phyloP scores from a whole-genome alignment of 2,329 filamentous ascomycete genomes.

The Coniella lustricola region DNA sequence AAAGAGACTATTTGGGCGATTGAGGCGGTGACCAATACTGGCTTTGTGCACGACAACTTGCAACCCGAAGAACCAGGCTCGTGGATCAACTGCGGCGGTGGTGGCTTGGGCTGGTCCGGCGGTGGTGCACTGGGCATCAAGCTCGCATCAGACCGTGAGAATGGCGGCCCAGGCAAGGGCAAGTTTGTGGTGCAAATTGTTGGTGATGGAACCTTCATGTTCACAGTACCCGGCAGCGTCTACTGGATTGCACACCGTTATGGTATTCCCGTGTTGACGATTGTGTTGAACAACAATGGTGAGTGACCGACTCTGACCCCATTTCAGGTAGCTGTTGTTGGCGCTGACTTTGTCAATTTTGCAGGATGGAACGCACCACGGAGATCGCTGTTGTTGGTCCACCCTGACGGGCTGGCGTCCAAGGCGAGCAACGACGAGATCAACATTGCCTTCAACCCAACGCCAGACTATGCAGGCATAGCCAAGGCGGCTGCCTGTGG shows the following conservation, averaged over 20 bases:
- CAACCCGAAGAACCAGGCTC: conserved; percentile 47
- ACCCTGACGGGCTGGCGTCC: conserved; percentile 49
- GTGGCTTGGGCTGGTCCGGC: conserved; percentile 47
- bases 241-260: conserved; percentile 43
- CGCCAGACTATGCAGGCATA: conserved; percentile 53
- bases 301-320: conserved; percentile 16
- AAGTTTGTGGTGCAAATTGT: conserved; percentile 44
- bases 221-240: conserved; percentile 40
- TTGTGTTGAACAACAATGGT: conserved; percentile 46
- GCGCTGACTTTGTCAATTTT: neutral
- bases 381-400: conserved; percentile 48
- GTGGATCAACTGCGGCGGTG: conserved; percentile 48
- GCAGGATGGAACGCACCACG: conserved; percentile 37
- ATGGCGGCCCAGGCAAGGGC: conserved; percentile 31
- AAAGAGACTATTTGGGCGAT: conserved; percentile 61
- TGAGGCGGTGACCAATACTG: conserved; percentile 66
- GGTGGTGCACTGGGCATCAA: conserved; percentile 45
- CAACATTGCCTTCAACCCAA: conserved; percentile 53
- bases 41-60: conserved; percentile 60
- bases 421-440: conserved; percentile 53
- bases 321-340: neutral
- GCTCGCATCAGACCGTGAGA: conserved; percentile 34
- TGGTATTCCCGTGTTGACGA: conserved; percentile 39
- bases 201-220: conserved; percentile 43
- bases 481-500: conserved; percentile 53